Base-by-base conservation (phyloP, 768 basidiomycete genomes). In the Calvatia gigantea region DNA sequence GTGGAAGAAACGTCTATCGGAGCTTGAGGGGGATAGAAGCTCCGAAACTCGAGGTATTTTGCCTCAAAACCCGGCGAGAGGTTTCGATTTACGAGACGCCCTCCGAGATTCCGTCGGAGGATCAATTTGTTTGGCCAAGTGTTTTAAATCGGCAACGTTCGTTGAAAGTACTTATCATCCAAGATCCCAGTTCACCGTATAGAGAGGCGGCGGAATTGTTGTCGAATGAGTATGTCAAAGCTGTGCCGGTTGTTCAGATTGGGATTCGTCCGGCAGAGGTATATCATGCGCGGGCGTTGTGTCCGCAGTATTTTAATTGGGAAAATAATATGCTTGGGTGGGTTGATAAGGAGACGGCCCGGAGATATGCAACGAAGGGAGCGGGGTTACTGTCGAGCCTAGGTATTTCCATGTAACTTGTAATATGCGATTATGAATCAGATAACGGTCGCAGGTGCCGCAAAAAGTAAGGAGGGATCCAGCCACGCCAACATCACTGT, bases 11-110 rank as follows among this genome's bases (percentile, higher is more conserved):
- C 32, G 28, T 39, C 19, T 47, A 47, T 39, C 45, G 17, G 44
- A 55, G 45, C 23, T 6, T 55, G 54, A 38, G 27, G 25, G 48
- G 17, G 54, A 29, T 55, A 12, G 45, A 55, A 17, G 44, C 45
- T 47, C 54, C 45, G 54, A 47, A 55, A 12, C 45, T 55, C 32
- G 45, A 46, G 45, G 45, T 55, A 12, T 47, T 47, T 32, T 32
- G 19, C 45, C 45, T 55, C 46, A 17, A 55, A 19, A 37, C 27
- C 4, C 44, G 51, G 39, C 39, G 39, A 23, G 51, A 52, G 38
- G n/a, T 15, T n/a, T 27, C 32, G 44, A 54, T 47, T 28, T 29
- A 52, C 39, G 51, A 52, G 12, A 32, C 28, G 25, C 38, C 39
- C 28, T 9, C 23, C 27, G 44, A 47, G 31, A 8, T 46, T 21